Evolutionary conservation across 148 eudicot species (phyloP), one percentile per base, ranked within the genome.

Genomic region (Rhododendron henanense): DNA sequence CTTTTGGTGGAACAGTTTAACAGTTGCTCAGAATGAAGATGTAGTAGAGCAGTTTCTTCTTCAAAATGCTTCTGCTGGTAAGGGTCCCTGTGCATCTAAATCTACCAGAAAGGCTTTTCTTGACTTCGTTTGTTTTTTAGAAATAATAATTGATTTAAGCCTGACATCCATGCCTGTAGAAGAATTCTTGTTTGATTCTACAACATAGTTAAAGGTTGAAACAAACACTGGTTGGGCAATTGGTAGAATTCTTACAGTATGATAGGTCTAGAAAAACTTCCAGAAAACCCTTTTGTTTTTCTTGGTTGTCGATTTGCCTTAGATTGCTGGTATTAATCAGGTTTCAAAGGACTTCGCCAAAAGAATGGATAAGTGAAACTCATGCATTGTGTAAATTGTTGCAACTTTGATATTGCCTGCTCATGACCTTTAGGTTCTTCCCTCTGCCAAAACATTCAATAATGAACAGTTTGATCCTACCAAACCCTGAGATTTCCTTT

Each of bases 21-120:
- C 99, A 35, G 90, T 92, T 90, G 91, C 99, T 85, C 99, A 97
- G 89, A 97, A 97, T 84, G 99, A 97, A 92, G 95, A 92, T 35
- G 96, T 97, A 87, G 91, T 97, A 78, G 92, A 91, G 93, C 91
- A 92, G 89, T 97, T 97, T 87, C 96, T 97, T 83, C 89, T 87
- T 44, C 86, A 90, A 87, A 91, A 93, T 88, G 84, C 91, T 74
- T 94, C 90, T 67, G 98, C 98, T 81, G 94, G 99, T 97, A 89
- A 89, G 92, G 78, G 78, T 67, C 69, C 61, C 19, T 74, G 16
- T 55, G 85, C 33, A 19, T 79, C 16, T 77, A 39, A 55, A 84
- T 75, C 10, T 74, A 35, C 63, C 65, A 51, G 67, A 19, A 48
- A 84, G n/a, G 8, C 28, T 84, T 48, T 18, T 84, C 50, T 37